A percentile compares a stretch with the other conserved stretches of the same genome.
phyloP scores from a whole-genome alignment of 2,329 filamentous ascomycete genomes.

The Fusarium subglutinans region DNA sequence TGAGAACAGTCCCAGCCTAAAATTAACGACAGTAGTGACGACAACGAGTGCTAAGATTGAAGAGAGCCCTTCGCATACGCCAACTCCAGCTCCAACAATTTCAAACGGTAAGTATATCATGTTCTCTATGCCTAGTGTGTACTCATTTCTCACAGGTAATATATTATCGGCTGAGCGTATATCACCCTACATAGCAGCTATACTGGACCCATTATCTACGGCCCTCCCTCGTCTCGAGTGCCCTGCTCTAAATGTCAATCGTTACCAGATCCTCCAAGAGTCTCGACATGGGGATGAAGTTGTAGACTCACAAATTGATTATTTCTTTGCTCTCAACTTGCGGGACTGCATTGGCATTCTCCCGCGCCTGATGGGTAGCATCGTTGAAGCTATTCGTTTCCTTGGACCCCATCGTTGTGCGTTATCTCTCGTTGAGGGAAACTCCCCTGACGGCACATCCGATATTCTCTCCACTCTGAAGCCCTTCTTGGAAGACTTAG shows the following conservation, averaged over 20 bases:
- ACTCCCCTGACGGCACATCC: conserved; percentile 63
- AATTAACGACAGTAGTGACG: neutral
- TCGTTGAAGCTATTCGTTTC: conserved; percentile 60
- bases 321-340: conserved; percentile 64
- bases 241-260: conserved; percentile 32
- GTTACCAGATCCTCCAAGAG: conserved; percentile 37
- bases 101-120: conserved; percentile 3
- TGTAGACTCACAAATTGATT: conserved; percentile 40
- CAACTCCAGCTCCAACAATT: neutral
- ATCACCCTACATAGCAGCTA: conserved; percentile 42
- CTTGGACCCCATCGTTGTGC: conserved; percentile 61
- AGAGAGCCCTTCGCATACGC: neutral
- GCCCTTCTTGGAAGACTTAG: conserved; percentile 50
- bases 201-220: conserved; percentile 40
- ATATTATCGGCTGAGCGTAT: conserved; percentile 28
- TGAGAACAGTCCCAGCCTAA: neutral
- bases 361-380: conserved; percentile 60
- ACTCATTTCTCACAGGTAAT: conserved; percentile 45
- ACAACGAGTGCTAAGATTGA: neutral
- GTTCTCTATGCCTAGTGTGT: fast-evolving
- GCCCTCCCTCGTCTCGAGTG: conserved; percentile 42
- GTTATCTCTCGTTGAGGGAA: conserved; percentile 65
- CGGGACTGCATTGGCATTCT: conserved; percentile 56
- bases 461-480: conserved; percentile 58
- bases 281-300: neutral